A percentile compares a stretch with the other conserved stretches of the same genome.
These are phyloP conservation scores for Talaromyces sp. DNA, from an alignment of 2,329 filamentous ascomycete species.

Conservation along the genomic window DNA sequence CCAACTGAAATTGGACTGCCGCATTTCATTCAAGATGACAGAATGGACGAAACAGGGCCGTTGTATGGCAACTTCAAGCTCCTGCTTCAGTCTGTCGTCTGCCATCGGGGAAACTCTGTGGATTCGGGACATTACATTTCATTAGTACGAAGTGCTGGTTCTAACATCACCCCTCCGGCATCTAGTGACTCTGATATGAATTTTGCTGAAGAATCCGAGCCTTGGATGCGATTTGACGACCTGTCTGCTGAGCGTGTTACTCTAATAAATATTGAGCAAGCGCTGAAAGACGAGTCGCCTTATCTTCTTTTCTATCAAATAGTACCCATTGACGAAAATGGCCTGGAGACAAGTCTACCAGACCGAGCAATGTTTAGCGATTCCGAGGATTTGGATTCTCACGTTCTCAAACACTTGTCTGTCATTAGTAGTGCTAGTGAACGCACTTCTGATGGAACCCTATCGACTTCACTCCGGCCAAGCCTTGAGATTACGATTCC, in stretches of 20 bases:
- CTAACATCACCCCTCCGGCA: constrained; percentile 21
- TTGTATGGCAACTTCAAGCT: constrained; percentile 88
- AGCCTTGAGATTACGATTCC: constrained; percentile 33
- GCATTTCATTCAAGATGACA: constrained; percentile 81
- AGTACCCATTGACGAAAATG: constrained; percentile 71
- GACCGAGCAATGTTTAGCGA: constrained; percentile 28
- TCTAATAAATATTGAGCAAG: constrained; percentile 70
- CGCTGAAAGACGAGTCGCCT: constrained; percentile 79
- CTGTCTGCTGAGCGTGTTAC: constrained; percentile 66
- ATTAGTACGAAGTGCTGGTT: constrained; percentile 67
- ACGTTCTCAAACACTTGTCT: constrained; percentile 15
- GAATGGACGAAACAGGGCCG: constrained; percentile 58
- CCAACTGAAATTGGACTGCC: constrained; percentile 77
- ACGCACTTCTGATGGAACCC: constrained; percentile 17
- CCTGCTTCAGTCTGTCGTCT: constrained; percentile 83
- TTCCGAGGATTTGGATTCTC: constrained; percentile 17
- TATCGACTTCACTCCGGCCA: constrained; percentile 22
- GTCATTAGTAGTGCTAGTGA: constrained; percentile 14
- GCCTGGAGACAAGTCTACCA: constrained; percentile 19
- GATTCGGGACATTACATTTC: constrained; percentile 89
- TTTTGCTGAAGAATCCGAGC: constrained; percentile 42
- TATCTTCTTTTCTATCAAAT: constrained; percentile 96
- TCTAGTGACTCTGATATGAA: constrained; percentile 20
- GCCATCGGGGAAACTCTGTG: constrained; percentile 79
- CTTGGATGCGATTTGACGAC: constrained; percentile 93